Percentiles rank a stretch among this genome's conserved stretches.
Evolutionary conservation across 176 grass and related monocot species (phyloP).

Genomic region (Phragmites australis): DNA sequence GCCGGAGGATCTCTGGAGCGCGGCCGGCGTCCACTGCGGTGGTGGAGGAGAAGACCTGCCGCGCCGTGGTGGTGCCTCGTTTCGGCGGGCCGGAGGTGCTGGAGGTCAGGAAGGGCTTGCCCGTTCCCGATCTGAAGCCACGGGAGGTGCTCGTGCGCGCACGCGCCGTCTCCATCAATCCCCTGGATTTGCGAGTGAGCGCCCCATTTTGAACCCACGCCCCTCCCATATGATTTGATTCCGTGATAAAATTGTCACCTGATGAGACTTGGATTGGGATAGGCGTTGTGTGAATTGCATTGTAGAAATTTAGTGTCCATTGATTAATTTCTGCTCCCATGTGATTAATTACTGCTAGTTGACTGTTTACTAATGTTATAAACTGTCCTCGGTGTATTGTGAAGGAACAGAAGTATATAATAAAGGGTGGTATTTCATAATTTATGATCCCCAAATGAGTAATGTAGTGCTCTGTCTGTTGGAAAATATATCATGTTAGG

Average conservation of each 20-base stretch:
- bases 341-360: neutral
- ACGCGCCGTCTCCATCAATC: constrained; percentile 91
- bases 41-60: constrained; percentile 45
- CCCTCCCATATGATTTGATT: neutral
- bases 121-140: constrained; percentile 81
- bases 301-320: neutral
- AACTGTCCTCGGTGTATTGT: neutral
- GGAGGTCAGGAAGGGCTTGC: constrained; percentile 59
- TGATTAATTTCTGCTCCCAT: neutral
- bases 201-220: neutral
- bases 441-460: neutral
- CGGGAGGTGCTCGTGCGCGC: constrained; percentile 83
- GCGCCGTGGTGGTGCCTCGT: constrained; percentile 79
- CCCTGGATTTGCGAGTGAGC: constrained; percentile 88
- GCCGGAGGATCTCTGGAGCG: constrained; percentile 30
- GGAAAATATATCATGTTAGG: neutral
- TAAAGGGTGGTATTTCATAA: neutral
- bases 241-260: neutral
- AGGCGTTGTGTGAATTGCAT: neutral
- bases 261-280: neutral
- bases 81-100: constrained; percentile 89
- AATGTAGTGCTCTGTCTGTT: neutral
- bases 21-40: constrained; percentile 39
- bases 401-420: neutral
- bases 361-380: neutral